Evolutionary conservation across 805 yeast species (phyloP), one percentile per base, ranked within the genome.

Genomic region (Saturnispora saitoi): DNA sequence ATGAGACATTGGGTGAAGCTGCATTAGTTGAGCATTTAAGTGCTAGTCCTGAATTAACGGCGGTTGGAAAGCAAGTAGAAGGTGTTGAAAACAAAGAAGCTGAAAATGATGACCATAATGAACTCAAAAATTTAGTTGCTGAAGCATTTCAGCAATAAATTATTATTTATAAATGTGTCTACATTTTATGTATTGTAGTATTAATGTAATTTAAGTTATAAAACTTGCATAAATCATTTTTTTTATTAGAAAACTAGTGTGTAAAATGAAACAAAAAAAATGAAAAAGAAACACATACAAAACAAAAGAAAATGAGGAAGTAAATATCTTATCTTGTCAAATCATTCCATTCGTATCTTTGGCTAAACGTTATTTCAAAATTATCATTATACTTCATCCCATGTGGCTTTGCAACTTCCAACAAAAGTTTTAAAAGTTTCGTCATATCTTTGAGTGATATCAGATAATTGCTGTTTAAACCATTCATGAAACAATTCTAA

Each of bases 101-200:
- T 7, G 55, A 51, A 6, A 56, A 49, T 22, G 55, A 51, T 31
- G 66, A 59, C 15, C 57, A 63, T 2, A 57, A 61, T 32, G 66
- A 63, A 47, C 51, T 64, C 36, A 64, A 63, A 29, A 61, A 63
- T 42, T 54, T 64, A 36, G 68, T 64, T 41, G 67, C 68, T 0
- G 63, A 64, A 42, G 68, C 68, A 2, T 64, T 64, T 51, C 59
- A 62, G 49, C 57, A 38, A 32, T 45, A 26, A 24, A 6, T 3
- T 36, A 19, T 5, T 40, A 17, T 17, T 47, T 12, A 40, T 37
- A 8, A 42, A 48, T 26, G 40, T 47, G 31, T 48, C 40, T 38
- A 38, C 40, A 32, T 54, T 43, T 32, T 48, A 53, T 29, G 52
- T 56, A 45, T 24, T 55, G 11, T 53, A 45, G 45, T 22, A 20